Evolutionary conservation across 2,329 filamentous ascomycete species (phyloP).

Genomic region (Botryotinia globosa): DNA sequence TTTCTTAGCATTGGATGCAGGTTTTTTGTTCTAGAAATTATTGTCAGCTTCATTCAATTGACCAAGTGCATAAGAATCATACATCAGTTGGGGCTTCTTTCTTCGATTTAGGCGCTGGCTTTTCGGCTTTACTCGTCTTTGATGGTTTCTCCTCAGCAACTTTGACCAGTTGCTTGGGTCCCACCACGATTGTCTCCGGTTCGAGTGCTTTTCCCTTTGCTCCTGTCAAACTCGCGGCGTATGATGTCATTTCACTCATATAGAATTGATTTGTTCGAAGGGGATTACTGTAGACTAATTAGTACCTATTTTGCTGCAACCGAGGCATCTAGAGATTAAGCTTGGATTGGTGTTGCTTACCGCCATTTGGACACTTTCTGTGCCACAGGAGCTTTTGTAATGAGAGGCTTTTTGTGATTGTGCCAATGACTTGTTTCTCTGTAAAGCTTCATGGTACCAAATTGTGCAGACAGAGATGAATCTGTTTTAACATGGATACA

Average conservation of each 20-base stretch:
- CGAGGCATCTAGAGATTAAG: not conserved
- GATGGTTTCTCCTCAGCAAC: conserved; percentile 32
- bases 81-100: conserved; percentile 29
- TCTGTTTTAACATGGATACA: conserved; percentile 43
- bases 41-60: not conserved
- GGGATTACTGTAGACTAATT: conserved; percentile 31
- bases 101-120: conserved; percentile 28
- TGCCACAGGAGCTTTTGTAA: conserved; percentile 43
- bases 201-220: conserved; percentile 60
- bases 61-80: not conserved
- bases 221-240: conserved; percentile 68
- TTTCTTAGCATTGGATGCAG: conserved; percentile 29
- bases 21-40: conserved; percentile 20
- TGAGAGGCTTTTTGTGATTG: conserved; percentile 52
- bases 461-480: conserved; percentile 29
- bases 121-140: conserved; percentile 26
- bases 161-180: conserved; percentile 35
- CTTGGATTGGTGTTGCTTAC: conserved; percentile 26
- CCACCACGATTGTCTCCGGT: conserved; percentile 60
- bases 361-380: conserved; percentile 42
- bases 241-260: conserved; percentile 65
- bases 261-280: conserved; percentile 53
- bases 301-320: not conserved
- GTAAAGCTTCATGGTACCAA: conserved; percentile 42
- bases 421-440: conserved; percentile 60